These are phyloP conservation scores for Neofusicoccum kwambonambiense DNA, from an alignment of 2,329 filamentous ascomycete species.

Conservation along the genomic window DNA sequence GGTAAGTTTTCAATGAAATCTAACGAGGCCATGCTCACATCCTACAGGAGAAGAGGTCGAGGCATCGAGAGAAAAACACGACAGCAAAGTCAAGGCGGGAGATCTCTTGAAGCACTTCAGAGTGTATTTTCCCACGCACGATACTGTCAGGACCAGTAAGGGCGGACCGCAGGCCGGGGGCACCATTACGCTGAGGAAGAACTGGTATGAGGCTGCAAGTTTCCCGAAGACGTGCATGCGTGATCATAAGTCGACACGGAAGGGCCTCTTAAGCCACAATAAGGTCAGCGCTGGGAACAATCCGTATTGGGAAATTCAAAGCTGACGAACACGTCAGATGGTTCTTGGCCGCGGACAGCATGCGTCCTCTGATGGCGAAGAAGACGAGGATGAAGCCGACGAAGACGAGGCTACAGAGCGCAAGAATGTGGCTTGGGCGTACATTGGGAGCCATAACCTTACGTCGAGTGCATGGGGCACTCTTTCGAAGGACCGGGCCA, in stretches of 20 bases:
- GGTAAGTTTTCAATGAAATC: not conserved
- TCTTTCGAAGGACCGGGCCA: constrained; percentile 66
- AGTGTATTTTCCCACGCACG: constrained; percentile 76
- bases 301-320: not conserved
- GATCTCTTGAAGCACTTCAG: constrained; percentile 53
- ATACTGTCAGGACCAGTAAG: constrained; percentile 50
- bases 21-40: not conserved
- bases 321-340: constrained; percentile 23
- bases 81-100: constrained; percentile 36
- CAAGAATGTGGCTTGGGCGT: constrained; percentile 64
- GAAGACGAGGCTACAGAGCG: constrained; percentile 24
- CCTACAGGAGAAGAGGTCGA: not conserved
- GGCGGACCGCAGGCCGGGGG: constrained; percentile 54
- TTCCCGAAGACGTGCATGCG: constrained; percentile 73
- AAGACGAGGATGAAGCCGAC: too few species aligned
- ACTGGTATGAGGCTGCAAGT: constrained; percentile 66
- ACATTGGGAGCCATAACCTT: constrained; percentile 87
- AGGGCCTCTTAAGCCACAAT: constrained; percentile 80
- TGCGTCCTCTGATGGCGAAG: constrained; percentile 18
- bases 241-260: constrained; percentile 70
- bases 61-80: constrained; percentile 17
- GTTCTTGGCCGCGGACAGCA: constrained; percentile 47
- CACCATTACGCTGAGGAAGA: constrained; percentile 75
- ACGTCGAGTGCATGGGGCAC: constrained; percentile 94
- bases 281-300: constrained; percentile 51